Evolutionary conservation across 352 stramenopile genomes (phyloP), one percentile per base, ranked within the genome.

Genomic region (Pythium sp.): DNA sequence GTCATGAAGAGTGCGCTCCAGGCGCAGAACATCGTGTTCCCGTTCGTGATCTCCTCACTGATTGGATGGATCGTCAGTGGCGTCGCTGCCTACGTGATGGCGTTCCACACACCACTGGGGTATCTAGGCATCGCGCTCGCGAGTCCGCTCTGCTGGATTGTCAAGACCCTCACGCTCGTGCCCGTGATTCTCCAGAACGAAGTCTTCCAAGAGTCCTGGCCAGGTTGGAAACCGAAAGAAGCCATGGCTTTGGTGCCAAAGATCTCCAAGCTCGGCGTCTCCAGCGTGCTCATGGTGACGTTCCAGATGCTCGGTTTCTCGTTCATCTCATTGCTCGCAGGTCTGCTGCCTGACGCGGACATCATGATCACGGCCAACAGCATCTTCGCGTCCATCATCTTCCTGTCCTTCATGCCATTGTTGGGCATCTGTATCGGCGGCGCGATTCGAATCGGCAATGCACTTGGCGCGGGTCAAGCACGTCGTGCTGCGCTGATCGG

Each of bases 151-250:
- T 49, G 15, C 15, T 49, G 41, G 15, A 49, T 49, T 18, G 41
- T 49, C 41, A 49, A 49, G 41, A 49, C 41, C 41, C 41, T 49
- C 15, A 22, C 41, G 41, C 18, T 49, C 3, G 41, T 49, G 5
- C 41, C 41, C n/a, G 41, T 22, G 41, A 49, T 49, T 18, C 15
- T 49, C 5, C 41, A 49, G 41, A 49, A 49, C 41, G 4, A 49
- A 6, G 41, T 49, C 1, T 49, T 22, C 6, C 41, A 22, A 5
- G 15, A 49, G 0, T 49, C 41, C 15, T 49, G 41, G 41, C 41
- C 41, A 22, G 78, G 77, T 0, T 76, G 63, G 67, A 67, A 62
- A 20, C 65, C 70, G 14, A 36, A 58, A 4, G 59, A 77, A 65
- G 71, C 73, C 15, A 49, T 49, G 41, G 41, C 41, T 5, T 6